Evolutionary conservation across 1,284 basidiomycete species (phyloP), one percentile per base, ranked within the genome.

Genomic region (Rhodotorula sp.): DNA sequence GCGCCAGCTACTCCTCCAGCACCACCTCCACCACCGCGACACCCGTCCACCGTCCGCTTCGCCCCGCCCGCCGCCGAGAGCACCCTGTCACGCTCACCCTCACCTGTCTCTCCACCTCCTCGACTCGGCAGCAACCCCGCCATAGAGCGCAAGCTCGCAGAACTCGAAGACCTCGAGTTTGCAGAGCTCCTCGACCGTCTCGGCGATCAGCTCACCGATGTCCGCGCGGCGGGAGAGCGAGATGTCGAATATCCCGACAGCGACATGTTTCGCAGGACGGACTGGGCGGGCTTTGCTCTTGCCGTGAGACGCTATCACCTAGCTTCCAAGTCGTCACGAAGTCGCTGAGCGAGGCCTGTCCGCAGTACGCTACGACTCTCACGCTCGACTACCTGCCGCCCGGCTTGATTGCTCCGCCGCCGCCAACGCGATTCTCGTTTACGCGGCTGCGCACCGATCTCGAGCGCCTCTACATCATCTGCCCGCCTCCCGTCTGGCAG

Each of bases 161-260:
- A 67, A n/a, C 57, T 75, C 49, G 62, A 75, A 21, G 74, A 75
- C 46, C 50, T 58, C 2, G 70, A 75, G 45, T 49, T 73, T 23
- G 58, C 54, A 4, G 58, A 60, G 12, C 58, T 73, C 21, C 61
- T 75, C 13, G 68, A 63, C 4, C 52, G 74, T 4, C 70, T 73
- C 34, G 69, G 72, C 0, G 61, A 61, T 16, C 61, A 64, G 10
- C 48, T 75, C 27, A 58, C 61, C 5, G 72, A 74, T 27, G 57
- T 75, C 17, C 57, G 61, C 13, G 41, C 72, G 27, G 46, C 44
- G 7, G n/a, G 57, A 2, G 44, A 19, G 3, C 58, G 52, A 12
- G 54, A 68, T 16, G 58, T 57, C 14, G 66, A 64, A 0, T 67
- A 69, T 14, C 66, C 66, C 19, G 34, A 27, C 13, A 45, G 16